phyloP scores from a whole-genome alignment of 768 basidiomycete species.

The Collybia sp. region DNA sequence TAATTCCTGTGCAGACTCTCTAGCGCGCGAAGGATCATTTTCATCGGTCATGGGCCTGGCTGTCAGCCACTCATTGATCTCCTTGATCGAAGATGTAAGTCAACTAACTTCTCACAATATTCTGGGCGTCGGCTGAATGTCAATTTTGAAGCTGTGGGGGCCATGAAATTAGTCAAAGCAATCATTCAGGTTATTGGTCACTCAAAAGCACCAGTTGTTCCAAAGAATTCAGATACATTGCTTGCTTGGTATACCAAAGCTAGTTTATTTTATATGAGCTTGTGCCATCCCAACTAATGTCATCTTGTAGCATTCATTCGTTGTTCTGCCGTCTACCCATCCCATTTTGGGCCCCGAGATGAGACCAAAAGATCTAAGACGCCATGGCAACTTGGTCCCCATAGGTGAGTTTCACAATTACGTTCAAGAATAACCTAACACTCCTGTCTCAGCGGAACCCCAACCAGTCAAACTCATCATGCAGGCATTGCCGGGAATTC shows the following conservation, averaged over 20 bases:
- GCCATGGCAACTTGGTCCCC: conserved; percentile 60
- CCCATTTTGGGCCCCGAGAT: conserved; percentile 38
- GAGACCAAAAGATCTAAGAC: conserved; percentile 42
- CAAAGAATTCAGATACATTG: conserved; percentile 51
- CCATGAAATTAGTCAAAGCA: conserved; percentile 61
- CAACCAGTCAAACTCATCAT: conserved; percentile 76
- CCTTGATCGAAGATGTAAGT: conserved; percentile 64
- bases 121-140: not conserved
- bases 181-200: conserved; percentile 79
- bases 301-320: conserved; percentile 61
- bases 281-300: conserved; percentile 1
- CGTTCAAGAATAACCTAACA: not conserved
- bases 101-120: not conserved
- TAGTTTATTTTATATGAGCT: conserved; percentile 7
- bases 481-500: conserved; percentile 59
- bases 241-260: conserved; percentile 75
- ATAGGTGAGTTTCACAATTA: conserved; percentile 41
- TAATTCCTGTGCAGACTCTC: conserved; percentile 49
- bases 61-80: conserved; percentile 74
- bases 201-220: conserved; percentile 47
- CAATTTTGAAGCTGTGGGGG: conserved; percentile 33
- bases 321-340: conserved; percentile 66
- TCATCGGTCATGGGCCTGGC: conserved; percentile 88
- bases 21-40: conserved; percentile 62
- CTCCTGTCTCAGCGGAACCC: conserved; percentile 45